phyloP scores from a whole-genome alignment of 768 basidiomycete genomes.

The Candolleomyces aberdarensis region DNA sequence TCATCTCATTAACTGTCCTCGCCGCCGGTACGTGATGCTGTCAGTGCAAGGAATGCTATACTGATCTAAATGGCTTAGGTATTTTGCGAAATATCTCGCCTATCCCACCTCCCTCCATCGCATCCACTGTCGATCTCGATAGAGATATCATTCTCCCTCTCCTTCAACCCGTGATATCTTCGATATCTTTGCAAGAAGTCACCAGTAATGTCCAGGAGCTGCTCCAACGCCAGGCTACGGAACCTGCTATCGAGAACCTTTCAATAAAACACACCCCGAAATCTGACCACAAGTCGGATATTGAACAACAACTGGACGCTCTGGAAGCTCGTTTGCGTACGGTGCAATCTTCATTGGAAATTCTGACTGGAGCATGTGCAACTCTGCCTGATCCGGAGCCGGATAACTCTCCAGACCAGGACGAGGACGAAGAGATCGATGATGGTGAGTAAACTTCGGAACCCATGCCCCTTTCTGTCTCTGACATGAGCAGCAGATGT shows the following conservation, averaged over 20 bases:
- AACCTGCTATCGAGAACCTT: slow-evolving; percentile 52
- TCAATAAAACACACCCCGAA: slow-evolving; percentile 66
- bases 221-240: slow-evolving; percentile 48
- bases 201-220: slow-evolving; percentile 50
- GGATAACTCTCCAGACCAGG: slow-evolving; percentile 24
- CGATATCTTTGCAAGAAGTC: slow-evolving; percentile 50
- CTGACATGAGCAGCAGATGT: slow-evolving; percentile 1
- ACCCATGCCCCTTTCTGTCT: neutral
- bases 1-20: slow-evolving; percentile 57
- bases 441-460: slow-evolving; percentile 20
- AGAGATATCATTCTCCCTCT: slow-evolving; percentile 70
- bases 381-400: slow-evolving; percentile 70
- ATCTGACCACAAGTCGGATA: slow-evolving; percentile 70
- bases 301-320: slow-evolving; percentile 67
- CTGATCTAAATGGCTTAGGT: slow-evolving; percentile 39
- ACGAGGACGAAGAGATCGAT: slow-evolving; percentile 38
- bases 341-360: slow-evolving; percentile 80
- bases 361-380: slow-evolving; percentile 85
- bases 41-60: neutral
- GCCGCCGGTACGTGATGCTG: slow-evolving; percentile 50
- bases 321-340: slow-evolving; percentile 72
- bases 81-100: slow-evolving; percentile 77
- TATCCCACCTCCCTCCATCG: slow-evolving; percentile 62
- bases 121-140: slow-evolving; percentile 64
- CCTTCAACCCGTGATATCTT: slow-evolving; percentile 62